Percentiles rank a stretch among this genome's conserved stretches.
Evolutionary conservation across 805 yeast species (phyloP).

Genomic region (Candida tibetensis): DNA sequence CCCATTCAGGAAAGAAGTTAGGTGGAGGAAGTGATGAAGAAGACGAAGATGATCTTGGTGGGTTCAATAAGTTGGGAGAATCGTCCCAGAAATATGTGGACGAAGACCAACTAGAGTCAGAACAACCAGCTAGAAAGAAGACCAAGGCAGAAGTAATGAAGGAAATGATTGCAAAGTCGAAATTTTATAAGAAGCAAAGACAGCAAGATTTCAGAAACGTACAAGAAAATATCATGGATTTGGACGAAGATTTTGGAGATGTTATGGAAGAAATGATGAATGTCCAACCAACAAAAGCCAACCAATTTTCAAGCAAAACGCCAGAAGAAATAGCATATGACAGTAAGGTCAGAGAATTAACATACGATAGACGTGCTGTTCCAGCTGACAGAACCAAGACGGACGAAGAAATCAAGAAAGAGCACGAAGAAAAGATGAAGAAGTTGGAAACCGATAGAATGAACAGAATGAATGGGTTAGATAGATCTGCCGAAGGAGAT

Average conservation of each 20-base stretch:
- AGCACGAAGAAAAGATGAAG: slow-evolving; percentile 57
- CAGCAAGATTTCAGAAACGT: slow-evolving; percentile 60
- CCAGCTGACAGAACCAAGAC: slow-evolving; percentile 83
- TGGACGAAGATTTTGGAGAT: slow-evolving; percentile 73
- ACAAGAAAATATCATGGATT: slow-evolving; percentile 58
- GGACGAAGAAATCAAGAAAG: slow-evolving; percentile 62
- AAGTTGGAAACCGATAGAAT: slow-evolving; percentile 65
- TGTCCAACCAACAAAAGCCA: slow-evolving; percentile 15
- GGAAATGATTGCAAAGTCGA: slow-evolving; percentile 80
- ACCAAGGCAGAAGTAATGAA: slow-evolving; percentile 84
- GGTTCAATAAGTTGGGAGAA: slow-evolving; percentile 17
- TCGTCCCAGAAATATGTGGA: slow-evolving; percentile 33
- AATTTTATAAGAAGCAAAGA: slow-evolving; percentile 72
- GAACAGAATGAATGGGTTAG: slow-evolving; percentile 70
- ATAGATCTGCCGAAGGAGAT: slow-evolving; percentile 58
- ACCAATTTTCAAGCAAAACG: slow-evolving; percentile 29
- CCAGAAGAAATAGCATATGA: slow-evolving; percentile 57
- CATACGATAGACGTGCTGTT: slow-evolving; percentile 70
- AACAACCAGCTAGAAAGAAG: slow-evolving; percentile 56
- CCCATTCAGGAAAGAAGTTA: slow-evolving; percentile 76
- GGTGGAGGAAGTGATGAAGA: slow-evolving; percentile 44
- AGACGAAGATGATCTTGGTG: slow-evolving; percentile 40
- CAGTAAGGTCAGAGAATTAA: slow-evolving; percentile 60
- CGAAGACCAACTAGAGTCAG: slow-evolving; percentile 31
- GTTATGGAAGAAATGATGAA: slow-evolving; percentile 54